Percentiles rank a stretch among this genome's conserved stretches.
Conservation (phyloP, 1,139 yeast species). For the Zygoascus hellenicus region DNA sequence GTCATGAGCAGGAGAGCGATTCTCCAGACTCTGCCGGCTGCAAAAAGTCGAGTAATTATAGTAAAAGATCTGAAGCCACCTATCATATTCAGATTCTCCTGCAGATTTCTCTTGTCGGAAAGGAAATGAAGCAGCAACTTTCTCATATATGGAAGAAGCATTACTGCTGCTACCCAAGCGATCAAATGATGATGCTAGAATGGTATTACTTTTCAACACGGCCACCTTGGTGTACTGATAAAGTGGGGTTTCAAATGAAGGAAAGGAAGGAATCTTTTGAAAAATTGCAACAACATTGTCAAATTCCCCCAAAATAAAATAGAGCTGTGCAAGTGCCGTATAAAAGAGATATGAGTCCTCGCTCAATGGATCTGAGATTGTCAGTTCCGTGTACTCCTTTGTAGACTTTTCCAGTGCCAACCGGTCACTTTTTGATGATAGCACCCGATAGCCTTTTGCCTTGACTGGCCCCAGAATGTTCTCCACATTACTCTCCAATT, state of each 20-base stretch:
- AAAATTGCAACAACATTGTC: conserved; percentile 17
- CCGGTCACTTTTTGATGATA: no score
- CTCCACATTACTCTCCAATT: no score
- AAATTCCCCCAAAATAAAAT: conserved; percentile 18
- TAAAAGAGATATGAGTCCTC: conserved; percentile 19
- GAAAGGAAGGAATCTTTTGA: conserved; percentile 8
- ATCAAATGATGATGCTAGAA: conserved; percentile 28
- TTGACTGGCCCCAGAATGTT: no score
- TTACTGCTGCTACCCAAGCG: conserved; percentile 18
- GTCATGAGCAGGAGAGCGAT: no score
- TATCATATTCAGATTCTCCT: neutral
- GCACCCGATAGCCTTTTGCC: no score
- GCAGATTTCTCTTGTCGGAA: neutral
- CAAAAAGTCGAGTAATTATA: neutral
- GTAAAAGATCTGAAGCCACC: neutral
- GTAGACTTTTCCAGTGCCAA: no score
- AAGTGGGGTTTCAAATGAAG: neutral
- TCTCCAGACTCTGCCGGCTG: neutral
- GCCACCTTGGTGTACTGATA: conserved; percentile 21
- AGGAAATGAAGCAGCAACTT: conserved; percentile 9
- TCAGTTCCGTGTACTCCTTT: no score
- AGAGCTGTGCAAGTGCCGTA: conserved; percentile 22
- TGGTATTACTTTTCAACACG: conserved; percentile 22
- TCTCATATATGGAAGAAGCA: conserved; percentile 23
- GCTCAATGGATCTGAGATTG: neutral